phyloP scores from a whole-genome alignment of 257 asterid species.

The Ligustrum vulgare region DNA sequence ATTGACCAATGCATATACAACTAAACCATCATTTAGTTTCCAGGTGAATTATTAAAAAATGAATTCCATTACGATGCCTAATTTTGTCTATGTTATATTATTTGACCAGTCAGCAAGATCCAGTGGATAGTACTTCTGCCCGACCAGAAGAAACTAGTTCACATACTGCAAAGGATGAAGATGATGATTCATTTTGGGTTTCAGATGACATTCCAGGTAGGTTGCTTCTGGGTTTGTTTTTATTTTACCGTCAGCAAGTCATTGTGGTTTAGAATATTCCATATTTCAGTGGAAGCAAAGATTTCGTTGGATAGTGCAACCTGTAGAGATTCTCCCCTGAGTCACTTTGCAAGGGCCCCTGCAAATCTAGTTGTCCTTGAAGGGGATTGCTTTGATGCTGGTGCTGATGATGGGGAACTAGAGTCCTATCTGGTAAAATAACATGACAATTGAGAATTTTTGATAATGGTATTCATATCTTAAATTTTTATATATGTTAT shows the following conservation, averaged over 20 bases:
- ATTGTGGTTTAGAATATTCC: conserved; percentile 22
- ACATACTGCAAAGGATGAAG: conserved; percentile 44
- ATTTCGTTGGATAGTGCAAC: conserved; percentile 52
- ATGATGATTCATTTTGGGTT: conserved; percentile 68
- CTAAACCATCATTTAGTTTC: background rate
- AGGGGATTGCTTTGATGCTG: conserved; percentile 90
- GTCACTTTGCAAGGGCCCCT: conserved; percentile 71
- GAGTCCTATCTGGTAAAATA: conserved; percentile 84
- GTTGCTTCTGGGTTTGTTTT: conserved; percentile 26
- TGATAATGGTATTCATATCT: conserved; percentile 7
- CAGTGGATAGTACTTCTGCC: conserved; percentile 42
- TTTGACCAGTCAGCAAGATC: conserved; percentile 62
- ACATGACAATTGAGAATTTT: conserved; percentile 8
- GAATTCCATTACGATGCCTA: background rate
- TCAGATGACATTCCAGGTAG: conserved; percentile 80
- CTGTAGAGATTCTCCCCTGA: conserved; percentile 39
- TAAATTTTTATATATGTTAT: conserved; percentile 20
- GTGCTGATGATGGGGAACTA: conserved; percentile 79
- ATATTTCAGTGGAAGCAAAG: conserved; percentile 71
- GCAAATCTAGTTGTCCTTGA: conserved; percentile 92
- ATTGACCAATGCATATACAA: background rate
- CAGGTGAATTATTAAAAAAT: background rate
- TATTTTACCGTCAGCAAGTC: conserved; percentile 1
- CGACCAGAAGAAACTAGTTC: conserved; percentile 39
- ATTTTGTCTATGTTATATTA: conserved; percentile 15